Percentiles rank a stretch among this genome's conserved stretches.
phyloP scores from a whole-genome alignment of 2,329 filamentous ascomycete genomes.

The Phialemoniopsis sp. region DNA sequence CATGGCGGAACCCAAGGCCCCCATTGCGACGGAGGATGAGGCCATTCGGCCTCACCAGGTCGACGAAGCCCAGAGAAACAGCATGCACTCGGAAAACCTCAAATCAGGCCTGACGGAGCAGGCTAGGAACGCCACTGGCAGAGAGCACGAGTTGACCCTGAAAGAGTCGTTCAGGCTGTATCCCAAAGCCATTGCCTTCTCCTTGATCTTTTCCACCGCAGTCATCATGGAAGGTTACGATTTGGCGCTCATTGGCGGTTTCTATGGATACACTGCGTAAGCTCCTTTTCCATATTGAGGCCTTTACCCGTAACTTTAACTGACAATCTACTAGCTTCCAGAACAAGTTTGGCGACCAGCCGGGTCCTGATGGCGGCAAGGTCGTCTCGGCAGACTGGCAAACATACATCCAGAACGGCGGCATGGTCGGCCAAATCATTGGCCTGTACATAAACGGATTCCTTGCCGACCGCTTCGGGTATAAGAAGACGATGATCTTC shows the following conservation, averaged over 20 bases:
- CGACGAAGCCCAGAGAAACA: no score
- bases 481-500: constrained; percentile 26
- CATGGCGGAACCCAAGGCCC: no score
- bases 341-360: constrained; percentile 36
- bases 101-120: no score
- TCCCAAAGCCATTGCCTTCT: constrained; percentile 29
- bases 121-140: not conserved
- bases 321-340: constrained; percentile 19
- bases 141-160: constrained; percentile 26
- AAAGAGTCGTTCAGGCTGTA: constrained; percentile 24
- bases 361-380: constrained; percentile 3
- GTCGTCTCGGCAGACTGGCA: no score
- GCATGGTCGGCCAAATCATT: constrained; percentile 39
- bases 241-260: constrained; percentile 33
- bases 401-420: constrained; percentile 23
- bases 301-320: no score
- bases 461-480: constrained; percentile 26
- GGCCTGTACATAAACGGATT: constrained; percentile 34
- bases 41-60: no score
- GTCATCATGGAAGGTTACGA: constrained; percentile 50
- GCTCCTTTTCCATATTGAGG: not conserved
- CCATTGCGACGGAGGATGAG: no score
- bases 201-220: constrained; percentile 32
- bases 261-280: not conserved
- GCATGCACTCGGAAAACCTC: no score